These are phyloP conservation scores for Avena eriantha DNA, from an alignment of 176 grass and related monocot species.

Conservation along the genomic window DNA sequence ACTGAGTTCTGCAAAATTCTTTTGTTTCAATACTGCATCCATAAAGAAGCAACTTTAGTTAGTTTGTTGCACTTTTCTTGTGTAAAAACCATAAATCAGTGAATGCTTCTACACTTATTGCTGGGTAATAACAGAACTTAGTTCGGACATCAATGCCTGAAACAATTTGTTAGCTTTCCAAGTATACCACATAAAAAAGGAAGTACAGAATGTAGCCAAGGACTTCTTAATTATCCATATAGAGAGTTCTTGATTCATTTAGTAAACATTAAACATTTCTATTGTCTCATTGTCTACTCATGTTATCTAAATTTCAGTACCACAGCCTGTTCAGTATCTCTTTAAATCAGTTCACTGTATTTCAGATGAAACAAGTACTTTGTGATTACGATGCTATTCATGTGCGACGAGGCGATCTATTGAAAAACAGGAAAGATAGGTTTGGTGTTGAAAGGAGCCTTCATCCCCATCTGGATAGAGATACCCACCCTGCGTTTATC, in stretches of 20 bases:
- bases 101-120: slow-evolving; percentile 11
- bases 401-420: slow-evolving; percentile 83
- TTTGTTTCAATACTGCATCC: slow-evolving; percentile 5
- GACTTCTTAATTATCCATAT: slow-evolving; percentile 13
- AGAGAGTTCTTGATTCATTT: slow-evolving; percentile 9
- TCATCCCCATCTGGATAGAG: slow-evolving; percentile 96
- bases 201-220: background rate
- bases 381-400: slow-evolving; percentile 98
- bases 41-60: background rate
- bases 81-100: background rate
- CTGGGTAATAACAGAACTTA: background rate
- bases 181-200: background rate
- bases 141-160: background rate
- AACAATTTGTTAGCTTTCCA: slow-evolving; percentile 18
- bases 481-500: slow-evolving; percentile 84
- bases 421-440: slow-evolving; percentile 91
- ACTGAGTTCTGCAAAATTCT: slow-evolving; percentile 9
- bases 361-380: slow-evolving; percentile 83
- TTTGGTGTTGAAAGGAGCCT: slow-evolving; percentile 84
- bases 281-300: slow-evolving; percentile 31
- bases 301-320: background rate
- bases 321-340: slow-evolving; percentile 4
- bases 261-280: background rate
- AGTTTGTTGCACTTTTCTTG: slow-evolving; percentile 3
- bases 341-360: slow-evolving; percentile 19